Conservation (phyloP, 2,329 filamentous ascomycete genomes). For the Microcera coccophila region DNA sequence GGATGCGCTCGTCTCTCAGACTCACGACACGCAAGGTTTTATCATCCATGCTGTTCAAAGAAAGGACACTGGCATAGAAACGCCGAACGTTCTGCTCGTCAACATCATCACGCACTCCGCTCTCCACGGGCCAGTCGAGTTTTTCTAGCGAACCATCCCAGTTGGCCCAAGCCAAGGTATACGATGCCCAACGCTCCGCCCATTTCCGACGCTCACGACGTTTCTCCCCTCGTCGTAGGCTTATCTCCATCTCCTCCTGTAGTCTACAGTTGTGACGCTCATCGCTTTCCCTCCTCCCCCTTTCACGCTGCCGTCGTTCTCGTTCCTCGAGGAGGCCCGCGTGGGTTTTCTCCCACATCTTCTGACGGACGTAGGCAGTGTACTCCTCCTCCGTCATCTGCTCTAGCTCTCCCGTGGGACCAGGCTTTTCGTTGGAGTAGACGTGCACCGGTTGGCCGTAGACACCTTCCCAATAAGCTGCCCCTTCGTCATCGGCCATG, state of each 20-base stretch:
- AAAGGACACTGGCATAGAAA: conserved; percentile 60
- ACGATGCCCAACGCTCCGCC: conserved; percentile 60
- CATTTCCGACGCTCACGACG: conserved; percentile 53
- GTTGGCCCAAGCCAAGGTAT: conserved; percentile 58
- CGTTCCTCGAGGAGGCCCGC: conserved; percentile 77
- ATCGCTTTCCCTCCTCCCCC: conserved; percentile 48
- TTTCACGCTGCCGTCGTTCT: conserved; percentile 55
- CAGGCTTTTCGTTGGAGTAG: conserved; percentile 54
- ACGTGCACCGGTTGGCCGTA: conserved; percentile 92
- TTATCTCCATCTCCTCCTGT: conserved; percentile 64
- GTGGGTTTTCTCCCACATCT: conserved; percentile 96
- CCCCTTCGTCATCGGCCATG: conserved; percentile 93
- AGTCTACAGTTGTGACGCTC: conserved; percentile 50
- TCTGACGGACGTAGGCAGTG: conserved; percentile 73
- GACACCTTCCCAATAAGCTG: conserved; percentile 91
- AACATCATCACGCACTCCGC: conserved; percentile 53
- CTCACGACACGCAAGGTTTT: conserved; percentile 42
- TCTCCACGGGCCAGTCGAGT: conserved; percentile 70
- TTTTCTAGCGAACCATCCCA: conserved; percentile 44
- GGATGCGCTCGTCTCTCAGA: conserved; percentile 79
- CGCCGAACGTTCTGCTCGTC: conserved; percentile 57
- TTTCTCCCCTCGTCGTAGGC: conserved; percentile 62
- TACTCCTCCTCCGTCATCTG: conserved; percentile 93
- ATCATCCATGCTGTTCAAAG: conserved; percentile 41
- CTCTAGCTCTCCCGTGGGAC: conserved; percentile 60